These are phyloP conservation scores for Coemansia sp. DNA, from an alignment of 192 early-diverging fungal species.

Conservation along the genomic window DNA sequence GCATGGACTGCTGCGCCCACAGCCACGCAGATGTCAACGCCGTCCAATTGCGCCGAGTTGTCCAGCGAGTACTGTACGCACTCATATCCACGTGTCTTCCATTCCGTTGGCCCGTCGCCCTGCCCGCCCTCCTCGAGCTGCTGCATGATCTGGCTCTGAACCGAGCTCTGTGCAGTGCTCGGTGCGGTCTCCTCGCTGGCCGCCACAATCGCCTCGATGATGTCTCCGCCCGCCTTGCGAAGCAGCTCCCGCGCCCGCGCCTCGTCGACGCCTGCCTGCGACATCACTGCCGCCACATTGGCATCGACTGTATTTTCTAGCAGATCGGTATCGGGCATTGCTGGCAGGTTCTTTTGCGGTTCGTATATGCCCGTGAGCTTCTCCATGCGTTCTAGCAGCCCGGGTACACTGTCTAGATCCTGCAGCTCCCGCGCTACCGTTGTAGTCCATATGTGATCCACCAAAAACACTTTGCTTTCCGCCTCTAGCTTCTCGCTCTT, in stretches of 20 bases:
- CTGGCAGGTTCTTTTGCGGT: slow-evolving; percentile 33
- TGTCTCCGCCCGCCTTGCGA: slow-evolving; percentile 53
- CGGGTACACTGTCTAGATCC: slow-evolving; percentile 57
- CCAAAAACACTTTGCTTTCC: slow-evolving; percentile 62
- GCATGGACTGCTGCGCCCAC: slow-evolving; percentile 12
- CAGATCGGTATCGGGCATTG: slow-evolving; percentile 36
- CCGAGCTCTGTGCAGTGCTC: slow-evolving; percentile 2
- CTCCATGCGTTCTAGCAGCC: slow-evolving; percentile 65
- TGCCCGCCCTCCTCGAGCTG: slow-evolving; percentile 29
- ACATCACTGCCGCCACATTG: slow-evolving; percentile 59
- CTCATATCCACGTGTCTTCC: slow-evolving; percentile 42
- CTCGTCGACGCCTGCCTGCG: slow-evolving; percentile 59
- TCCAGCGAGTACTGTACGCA: slow-evolving; percentile 38
- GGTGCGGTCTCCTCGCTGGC: slow-evolving; percentile 8
- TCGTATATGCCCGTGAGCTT: slow-evolving; percentile 60
- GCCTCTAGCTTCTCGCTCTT: slow-evolving; percentile 29
- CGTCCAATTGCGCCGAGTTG: slow-evolving; percentile 26
- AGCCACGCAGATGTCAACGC: slow-evolving; percentile 38
- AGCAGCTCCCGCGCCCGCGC: slow-evolving; percentile 61
- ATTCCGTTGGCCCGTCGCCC: slow-evolving; percentile 13
- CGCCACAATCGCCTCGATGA: slow-evolving; percentile 63
- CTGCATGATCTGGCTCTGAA: slow-evolving; percentile 36
- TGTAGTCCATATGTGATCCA: slow-evolving; percentile 77
- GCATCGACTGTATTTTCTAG: slow-evolving; percentile 20
- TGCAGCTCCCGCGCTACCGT: slow-evolving; percentile 56